A percentile compares a stretch with the other conserved stretches of the same genome.
phyloP scores from a whole-genome alignment of 768 basidiomycete genomes.

The Naematelia aurantialba region DNA sequence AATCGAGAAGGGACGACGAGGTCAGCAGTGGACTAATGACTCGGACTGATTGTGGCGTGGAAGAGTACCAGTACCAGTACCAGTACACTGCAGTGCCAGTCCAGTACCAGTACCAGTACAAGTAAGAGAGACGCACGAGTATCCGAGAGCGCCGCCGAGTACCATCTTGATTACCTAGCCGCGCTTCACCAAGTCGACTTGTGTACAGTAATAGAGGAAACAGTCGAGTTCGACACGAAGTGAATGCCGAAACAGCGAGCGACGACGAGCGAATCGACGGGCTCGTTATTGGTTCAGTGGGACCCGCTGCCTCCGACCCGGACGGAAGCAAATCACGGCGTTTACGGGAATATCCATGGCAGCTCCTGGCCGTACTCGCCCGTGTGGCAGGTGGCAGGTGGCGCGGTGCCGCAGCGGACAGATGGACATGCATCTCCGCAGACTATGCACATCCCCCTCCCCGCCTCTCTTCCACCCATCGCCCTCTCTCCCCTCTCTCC shows the following conservation, averaged over 20 bases:
- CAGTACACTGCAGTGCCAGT: not conserved
- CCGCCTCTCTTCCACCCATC: not conserved
- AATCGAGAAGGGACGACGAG: not conserved
- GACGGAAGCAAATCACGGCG: not conserved
- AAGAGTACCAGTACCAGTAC: not conserved
- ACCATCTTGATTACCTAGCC: conserved; percentile 23
- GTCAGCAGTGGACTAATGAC: too few relatives aligned
- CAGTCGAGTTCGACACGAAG: not conserved
- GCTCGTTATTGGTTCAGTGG: not conserved
- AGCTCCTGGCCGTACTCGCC: not conserved
- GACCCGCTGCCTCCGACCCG: too few relatives aligned
- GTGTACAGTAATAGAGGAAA: not conserved
- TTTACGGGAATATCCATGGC: not conserved
- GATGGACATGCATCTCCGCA: not conserved
- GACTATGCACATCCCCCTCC: not conserved
- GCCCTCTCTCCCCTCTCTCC: not conserved
- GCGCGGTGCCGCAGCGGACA: not conserved
- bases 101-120: not conserved
- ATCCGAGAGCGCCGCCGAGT: conserved; percentile 41
- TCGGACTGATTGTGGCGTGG: too few relatives aligned
- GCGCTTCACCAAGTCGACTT: not conserved
- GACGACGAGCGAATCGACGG: not conserved
- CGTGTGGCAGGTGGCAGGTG: conserved; percentile 7
- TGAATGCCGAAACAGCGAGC: not conserved
- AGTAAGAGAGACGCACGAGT: conserved; percentile 29